Conservation (phyloP, 164 flowering plant species). For the Kalanchoe fedtschenkoi region DNA sequence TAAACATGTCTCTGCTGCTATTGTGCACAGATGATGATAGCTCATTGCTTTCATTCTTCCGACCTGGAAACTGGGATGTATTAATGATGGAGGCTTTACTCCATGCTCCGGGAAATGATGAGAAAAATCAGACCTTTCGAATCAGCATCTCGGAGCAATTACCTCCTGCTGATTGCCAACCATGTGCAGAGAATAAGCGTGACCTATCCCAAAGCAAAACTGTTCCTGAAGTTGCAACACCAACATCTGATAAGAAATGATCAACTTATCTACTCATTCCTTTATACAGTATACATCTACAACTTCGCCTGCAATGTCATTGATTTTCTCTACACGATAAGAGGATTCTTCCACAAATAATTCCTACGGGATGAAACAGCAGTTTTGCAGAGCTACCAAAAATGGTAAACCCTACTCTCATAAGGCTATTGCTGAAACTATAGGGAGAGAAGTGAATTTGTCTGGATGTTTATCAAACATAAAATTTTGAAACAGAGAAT, state of each 20-base stretch:
- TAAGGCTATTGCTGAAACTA: no score
- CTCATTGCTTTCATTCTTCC: slow-evolving; percentile 38
- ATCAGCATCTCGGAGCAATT: slow-evolving; percentile 32
- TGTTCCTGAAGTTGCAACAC: neutral
- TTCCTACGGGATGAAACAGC: neutral
- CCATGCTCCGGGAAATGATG: slow-evolving; percentile 66
- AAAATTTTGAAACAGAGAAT: no score
- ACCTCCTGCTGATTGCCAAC: slow-evolving; percentile 27
- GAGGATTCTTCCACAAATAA: neutral
- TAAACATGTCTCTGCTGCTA: neutral
- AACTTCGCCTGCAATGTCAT: neutral
- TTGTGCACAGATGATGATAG: slow-evolving; percentile 6
- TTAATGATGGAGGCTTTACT: slow-evolving; percentile 78
- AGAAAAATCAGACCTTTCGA: slow-evolving; percentile 47
- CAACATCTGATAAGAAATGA: neutral
- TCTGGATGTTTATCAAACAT: no score
- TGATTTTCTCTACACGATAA: neutral
- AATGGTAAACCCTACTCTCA: no score
- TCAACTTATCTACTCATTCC: neutral
- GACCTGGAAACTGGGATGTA: slow-evolving; percentile 67
- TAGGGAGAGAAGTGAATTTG: no score
- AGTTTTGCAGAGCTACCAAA: no score
- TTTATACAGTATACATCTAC: no score
- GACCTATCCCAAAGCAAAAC: neutral
- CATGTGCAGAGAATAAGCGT: neutral